Conservation (phyloP, 1,284 basidiomycete genomes). For the Coniferiporia sulphurascens region DNA sequence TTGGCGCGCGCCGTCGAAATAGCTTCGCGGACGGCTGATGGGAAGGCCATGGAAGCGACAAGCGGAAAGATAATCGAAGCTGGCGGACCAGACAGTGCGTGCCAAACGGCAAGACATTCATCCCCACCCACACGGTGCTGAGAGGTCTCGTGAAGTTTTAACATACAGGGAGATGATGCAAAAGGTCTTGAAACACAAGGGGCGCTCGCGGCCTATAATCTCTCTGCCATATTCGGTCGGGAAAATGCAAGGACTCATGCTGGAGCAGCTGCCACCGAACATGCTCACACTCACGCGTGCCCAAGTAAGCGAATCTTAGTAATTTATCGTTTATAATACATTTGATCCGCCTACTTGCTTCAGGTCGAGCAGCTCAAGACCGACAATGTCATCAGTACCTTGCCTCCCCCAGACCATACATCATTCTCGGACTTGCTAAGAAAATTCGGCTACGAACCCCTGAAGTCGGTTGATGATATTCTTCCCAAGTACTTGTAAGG, state of each 20-base stretch:
- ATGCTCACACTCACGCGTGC: constrained; percentile 62
- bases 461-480: constrained; percentile 48
- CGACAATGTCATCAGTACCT: constrained; percentile 50
- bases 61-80: constrained; percentile 62
- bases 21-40: constrained; percentile 41
- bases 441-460: constrained; percentile 29
- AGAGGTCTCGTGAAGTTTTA: constrained; percentile 40
- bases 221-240: constrained; percentile 60
- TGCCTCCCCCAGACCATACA: constrained; percentile 29
- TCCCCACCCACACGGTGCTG: background rate
- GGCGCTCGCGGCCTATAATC: constrained; percentile 49
- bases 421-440: constrained; percentile 44
- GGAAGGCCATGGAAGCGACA: constrained; percentile 35
- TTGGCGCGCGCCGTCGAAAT: constrained; percentile 57
- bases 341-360: background rate
- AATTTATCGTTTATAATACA: background rate
- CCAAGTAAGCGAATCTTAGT: constrained; percentile 39
- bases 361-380: constrained; percentile 55
- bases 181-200: constrained; percentile 49
- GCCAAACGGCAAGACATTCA: background rate
- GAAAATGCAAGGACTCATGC: constrained; percentile 51
- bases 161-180: constrained; percentile 64
- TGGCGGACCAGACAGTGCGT: constrained; percentile 60
- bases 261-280: constrained; percentile 59
- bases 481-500: constrained; percentile 52